Percentiles rank a stretch among this genome's conserved stretches.
These are phyloP conservation scores for Pythium folliculosum DNA, from an alignment of 352 stramenopile species.

Conservation along the genomic window DNA sequence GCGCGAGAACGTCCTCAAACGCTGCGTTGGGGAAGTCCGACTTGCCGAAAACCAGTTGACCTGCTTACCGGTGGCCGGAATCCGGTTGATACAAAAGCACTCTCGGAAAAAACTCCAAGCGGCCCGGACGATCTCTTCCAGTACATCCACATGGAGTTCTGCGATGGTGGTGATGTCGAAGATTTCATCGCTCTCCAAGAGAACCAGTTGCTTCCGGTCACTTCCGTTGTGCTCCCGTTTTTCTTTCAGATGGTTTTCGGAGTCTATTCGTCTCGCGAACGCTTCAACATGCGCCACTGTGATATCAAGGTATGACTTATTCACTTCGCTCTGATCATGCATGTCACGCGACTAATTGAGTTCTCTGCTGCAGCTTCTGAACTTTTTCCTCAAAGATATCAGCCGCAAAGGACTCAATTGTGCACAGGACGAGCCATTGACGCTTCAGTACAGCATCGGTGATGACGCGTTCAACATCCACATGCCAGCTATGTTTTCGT, in stretches of 20 bases:
- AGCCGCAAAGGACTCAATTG: slow-evolving; percentile 37
- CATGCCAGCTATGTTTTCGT: slow-evolving; percentile 65
- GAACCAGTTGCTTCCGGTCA: slow-evolving; percentile 56
- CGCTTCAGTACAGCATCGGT: slow-evolving; percentile 66
- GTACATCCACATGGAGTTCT: slow-evolving; percentile 99
- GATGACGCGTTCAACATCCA: slow-evolving; percentile 54
- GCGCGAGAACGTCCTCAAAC: slow-evolving; percentile 57
- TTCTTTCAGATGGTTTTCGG: slow-evolving; percentile 98
- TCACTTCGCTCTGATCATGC: neutral
- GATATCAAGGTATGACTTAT: slow-evolving; percentile 95
- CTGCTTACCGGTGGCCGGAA: slow-evolving; percentile 39
- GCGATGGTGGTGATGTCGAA: slow-evolving; percentile 95
- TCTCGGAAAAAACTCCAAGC: slow-evolving; percentile 12
- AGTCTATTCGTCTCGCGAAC: slow-evolving; percentile 90
- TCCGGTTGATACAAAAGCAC: slow-evolving; percentile 12
- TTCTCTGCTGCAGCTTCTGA: slow-evolving; percentile 85
- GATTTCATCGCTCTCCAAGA: slow-evolving; percentile 91
- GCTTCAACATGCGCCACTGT: slow-evolving; percentile 95
- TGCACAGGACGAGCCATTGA: slow-evolving; percentile 37
- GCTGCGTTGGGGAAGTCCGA: slow-evolving; percentile 60
- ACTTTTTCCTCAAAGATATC: slow-evolving; percentile 96
- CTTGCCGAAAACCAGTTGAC: slow-evolving; percentile 68
- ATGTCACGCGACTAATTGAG: neutral
- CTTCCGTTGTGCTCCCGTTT: slow-evolving; percentile 70
- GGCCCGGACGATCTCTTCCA: slow-evolving; percentile 71